Conservation (phyloP, 2,329 filamentous ascomycete genomes). For the Coniochaeta hoffmannii region DNA sequence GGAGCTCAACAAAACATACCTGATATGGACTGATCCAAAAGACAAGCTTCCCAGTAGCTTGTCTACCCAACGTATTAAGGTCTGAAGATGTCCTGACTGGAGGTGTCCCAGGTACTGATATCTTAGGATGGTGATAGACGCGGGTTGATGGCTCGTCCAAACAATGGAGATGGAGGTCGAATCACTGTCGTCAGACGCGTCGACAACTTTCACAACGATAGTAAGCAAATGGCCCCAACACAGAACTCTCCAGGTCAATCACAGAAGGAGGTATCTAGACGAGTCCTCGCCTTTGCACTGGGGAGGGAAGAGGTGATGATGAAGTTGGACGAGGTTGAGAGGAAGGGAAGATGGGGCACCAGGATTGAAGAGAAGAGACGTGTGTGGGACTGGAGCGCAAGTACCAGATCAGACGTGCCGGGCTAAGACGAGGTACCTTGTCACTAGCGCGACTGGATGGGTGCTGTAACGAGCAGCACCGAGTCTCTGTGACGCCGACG, state of each 20-base stretch:
- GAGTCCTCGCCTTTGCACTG: constrained; percentile 15
- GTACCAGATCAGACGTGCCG: constrained; percentile 17
- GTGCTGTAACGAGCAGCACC: neutral
- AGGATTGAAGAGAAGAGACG: constrained; percentile 8
- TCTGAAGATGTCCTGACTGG: neutral
- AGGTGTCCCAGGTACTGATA: neutral
- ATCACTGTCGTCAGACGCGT: neutral
- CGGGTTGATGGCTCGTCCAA: neutral
- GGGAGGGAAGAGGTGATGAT: constrained; percentile 12
- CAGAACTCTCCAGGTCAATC: neutral
- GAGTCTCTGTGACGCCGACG: neutral
- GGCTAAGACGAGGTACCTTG: constrained; percentile 14
- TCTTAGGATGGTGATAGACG: constrained; percentile 1
- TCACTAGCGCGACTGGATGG: constrained; percentile 10
- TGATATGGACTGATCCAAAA: neutral
- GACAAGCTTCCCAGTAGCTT: constrained; percentile 2
- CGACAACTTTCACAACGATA: too few species aligned
- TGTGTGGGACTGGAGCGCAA: constrained; percentile 12
- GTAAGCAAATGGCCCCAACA: neutral
- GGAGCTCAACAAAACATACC: neutral
- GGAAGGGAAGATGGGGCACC: constrained; percentile 9
- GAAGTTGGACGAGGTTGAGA: constrained; percentile 15
- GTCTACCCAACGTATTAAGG: neutral
- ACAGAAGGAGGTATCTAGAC: constrained; percentile 13
- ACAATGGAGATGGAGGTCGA: neutral